phyloP scores from a whole-genome alignment of 148 eudicot genomes.

The Camellia japonica region DNA sequence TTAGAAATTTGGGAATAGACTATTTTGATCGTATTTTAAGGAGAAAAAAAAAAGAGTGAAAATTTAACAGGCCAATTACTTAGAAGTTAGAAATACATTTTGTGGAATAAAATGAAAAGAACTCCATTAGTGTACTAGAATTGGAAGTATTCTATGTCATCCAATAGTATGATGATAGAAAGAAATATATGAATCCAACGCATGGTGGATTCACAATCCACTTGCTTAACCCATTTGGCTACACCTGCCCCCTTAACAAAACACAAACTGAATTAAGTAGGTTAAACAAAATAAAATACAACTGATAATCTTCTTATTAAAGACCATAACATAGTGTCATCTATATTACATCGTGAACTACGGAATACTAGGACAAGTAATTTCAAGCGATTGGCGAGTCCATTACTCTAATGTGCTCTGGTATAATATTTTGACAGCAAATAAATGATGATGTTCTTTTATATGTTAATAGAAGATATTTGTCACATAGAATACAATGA shows the following conservation, averaged over 20 bases:
- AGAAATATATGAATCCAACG: too few species aligned
- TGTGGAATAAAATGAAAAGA: too few species aligned
- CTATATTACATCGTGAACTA: neutral
- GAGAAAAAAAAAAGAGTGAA: too few species aligned
- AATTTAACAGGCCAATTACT: too few species aligned
- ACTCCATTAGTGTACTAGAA: too few species aligned
- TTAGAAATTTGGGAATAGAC: too few species aligned
- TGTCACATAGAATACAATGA: neutral
- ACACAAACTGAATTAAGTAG: neutral
- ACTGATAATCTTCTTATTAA: neutral
- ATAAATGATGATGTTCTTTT: neutral
- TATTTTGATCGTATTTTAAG: too few species aligned
- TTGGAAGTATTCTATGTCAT: too few species aligned
- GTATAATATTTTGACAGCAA: neutral
- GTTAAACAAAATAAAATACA: neutral
- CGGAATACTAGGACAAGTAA: neutral
- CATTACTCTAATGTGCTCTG: neutral
- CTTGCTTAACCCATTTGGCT: too few species aligned
- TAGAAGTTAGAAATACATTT: too few species aligned
- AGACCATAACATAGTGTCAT: neutral
- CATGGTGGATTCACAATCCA: too few species aligned
- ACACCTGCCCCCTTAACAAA: neutral
- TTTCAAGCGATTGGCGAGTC: neutral
- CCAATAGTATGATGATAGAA: too few species aligned
- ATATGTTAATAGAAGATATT: neutral